Percentiles rank a stretch among this genome's conserved stretches.
Conservation (phyloP, 2,329 filamentous ascomycete species). For the Tolypocladium sp. region DNA sequence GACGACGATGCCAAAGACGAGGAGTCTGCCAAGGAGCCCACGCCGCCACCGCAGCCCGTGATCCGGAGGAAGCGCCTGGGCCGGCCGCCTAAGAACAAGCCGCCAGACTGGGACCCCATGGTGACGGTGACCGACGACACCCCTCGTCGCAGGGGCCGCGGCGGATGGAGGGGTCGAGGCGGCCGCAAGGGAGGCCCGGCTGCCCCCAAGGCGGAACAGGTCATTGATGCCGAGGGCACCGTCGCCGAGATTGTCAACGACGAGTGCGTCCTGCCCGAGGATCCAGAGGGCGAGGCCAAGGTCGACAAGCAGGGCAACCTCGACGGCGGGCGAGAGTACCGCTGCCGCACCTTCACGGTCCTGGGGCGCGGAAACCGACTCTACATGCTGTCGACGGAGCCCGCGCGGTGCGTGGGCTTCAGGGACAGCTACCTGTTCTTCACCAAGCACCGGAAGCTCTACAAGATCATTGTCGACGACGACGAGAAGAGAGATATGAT, state of each 20-base stretch:
- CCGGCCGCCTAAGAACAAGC: slow-evolving; percentile 75
- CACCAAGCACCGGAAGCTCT: slow-evolving; percentile 90
- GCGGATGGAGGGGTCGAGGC: slow-evolving; percentile 61
- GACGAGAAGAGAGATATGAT: slow-evolving; percentile 97
- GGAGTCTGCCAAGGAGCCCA: slow-evolving; percentile 40
- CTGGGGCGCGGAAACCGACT: slow-evolving; percentile 72
- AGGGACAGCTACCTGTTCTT: slow-evolving; percentile 98
- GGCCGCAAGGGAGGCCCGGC: slow-evolving; percentile 60
- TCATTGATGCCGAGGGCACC: slow-evolving; percentile 89
- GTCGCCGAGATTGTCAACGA: slow-evolving; percentile 85
- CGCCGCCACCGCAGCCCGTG: slow-evolving; percentile 49
- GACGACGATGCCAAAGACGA: slow-evolving; percentile 28
- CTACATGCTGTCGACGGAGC: slow-evolving; percentile 98
- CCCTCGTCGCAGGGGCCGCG: slow-evolving; percentile 56
- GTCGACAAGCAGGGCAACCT: slow-evolving; percentile 85
- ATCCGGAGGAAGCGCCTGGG: slow-evolving; percentile 73
- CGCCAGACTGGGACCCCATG: slow-evolving; percentile 66
- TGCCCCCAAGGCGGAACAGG: slow-evolving; percentile 70
- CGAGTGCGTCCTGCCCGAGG: slow-evolving; percentile 81
- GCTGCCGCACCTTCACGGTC: slow-evolving; percentile 91
- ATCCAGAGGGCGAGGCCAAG: slow-evolving; percentile 82
- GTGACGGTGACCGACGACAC: slow-evolving; percentile 48
- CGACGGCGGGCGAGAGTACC: slow-evolving; percentile 78
- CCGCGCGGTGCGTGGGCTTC: slow-evolving; percentile 92
- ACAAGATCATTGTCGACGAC: slow-evolving; percentile 97